Conservation (phyloP, 2,329 filamentous ascomycete species). For the Xylariales sp. region DNA sequence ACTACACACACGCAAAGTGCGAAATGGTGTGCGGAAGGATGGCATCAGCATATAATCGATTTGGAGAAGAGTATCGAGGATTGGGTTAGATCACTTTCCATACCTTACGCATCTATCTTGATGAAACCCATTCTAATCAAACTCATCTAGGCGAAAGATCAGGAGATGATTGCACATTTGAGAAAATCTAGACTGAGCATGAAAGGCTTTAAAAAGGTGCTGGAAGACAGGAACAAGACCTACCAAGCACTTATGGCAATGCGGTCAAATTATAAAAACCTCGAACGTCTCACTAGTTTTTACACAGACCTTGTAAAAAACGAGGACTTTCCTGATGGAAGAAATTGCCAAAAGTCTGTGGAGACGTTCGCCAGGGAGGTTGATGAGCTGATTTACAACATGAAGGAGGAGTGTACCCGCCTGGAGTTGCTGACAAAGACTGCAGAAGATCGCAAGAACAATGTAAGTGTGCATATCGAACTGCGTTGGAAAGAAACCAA, state of each 20-base stretch:
- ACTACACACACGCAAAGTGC: not conserved
- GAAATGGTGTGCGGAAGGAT: not conserved
- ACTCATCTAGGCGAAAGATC: too few species aligned
- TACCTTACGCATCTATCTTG: not conserved
- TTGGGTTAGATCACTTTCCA: not conserved
- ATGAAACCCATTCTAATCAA: not conserved
- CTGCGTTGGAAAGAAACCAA: too few species aligned
- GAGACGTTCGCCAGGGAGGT: slow-evolving; percentile 17
- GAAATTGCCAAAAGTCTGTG: slow-evolving; percentile 14
- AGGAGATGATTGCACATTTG: too few species aligned
- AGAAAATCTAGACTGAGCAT: not conserved
- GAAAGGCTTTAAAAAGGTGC: slow-evolving; percentile 12
- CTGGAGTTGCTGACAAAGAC: slow-evolving; percentile 25
- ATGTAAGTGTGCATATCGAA: too few species aligned
- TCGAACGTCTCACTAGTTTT: slow-evolving; percentile 17
- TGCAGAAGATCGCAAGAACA: slow-evolving; percentile 25
- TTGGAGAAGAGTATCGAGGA: not conserved
- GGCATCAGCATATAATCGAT: not conserved
- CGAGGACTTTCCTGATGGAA: slow-evolving; percentile 12
- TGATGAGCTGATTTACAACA: slow-evolving; percentile 26
- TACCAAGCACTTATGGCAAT: slow-evolving; percentile 28
- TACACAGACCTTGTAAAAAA: slow-evolving; percentile 14
- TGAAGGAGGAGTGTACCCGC: slow-evolving; percentile 26
- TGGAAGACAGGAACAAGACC: slow-evolving; percentile 27
- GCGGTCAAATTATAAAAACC: slow-evolving; percentile 26